phyloP scores from a whole-genome alignment of 2,329 filamentous ascomycete genomes.

The Paraphaeosphaeria minitans region DNA sequence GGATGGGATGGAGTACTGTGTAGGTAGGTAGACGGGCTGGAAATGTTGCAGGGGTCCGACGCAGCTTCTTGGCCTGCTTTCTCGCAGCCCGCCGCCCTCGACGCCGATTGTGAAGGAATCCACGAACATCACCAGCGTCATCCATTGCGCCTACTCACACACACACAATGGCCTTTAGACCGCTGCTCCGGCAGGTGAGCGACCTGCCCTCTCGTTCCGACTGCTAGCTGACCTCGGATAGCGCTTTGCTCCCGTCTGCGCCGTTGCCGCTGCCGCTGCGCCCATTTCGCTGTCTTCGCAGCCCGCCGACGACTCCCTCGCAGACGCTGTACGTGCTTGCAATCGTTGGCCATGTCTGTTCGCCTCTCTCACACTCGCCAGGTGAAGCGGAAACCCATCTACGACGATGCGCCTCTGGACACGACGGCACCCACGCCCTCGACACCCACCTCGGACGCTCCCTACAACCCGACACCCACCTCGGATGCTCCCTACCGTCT shows the following conservation, averaged over 20 bases:
- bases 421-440: conserved; percentile 44
- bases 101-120: conserved; percentile 19
- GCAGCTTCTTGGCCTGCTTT: conserved; percentile 8
- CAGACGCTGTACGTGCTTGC: conserved; percentile 24
- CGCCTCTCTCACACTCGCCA: conserved; percentile 11
- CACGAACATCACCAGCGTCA: conserved; percentile 21
- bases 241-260: conserved; percentile 56
- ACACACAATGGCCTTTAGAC: conserved; percentile 58
- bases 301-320: conserved; percentile 51
- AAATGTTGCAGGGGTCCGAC: not conserved
- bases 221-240: conserved; percentile 36
- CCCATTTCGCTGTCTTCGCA: conserved; percentile 53
- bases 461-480: conserved; percentile 24
- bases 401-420: conserved; percentile 65
- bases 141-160: conserved; percentile 42
- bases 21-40: no score
- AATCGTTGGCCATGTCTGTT: not conserved
- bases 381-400: conserved; percentile 68
- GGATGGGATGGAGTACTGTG: not conserved
- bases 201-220: conserved; percentile 7
- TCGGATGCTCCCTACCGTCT: conserved; percentile 20
- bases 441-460: conserved; percentile 39
- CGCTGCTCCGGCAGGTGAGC: conserved; percentile 59
- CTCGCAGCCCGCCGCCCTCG: conserved; percentile 16
- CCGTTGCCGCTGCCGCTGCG: conserved; percentile 48